A percentile compares a stretch with the other conserved stretches of the same genome.
phyloP scores from a whole-genome alignment of 805 yeast species.

The Pichia nanzhaoensis region DNA sequence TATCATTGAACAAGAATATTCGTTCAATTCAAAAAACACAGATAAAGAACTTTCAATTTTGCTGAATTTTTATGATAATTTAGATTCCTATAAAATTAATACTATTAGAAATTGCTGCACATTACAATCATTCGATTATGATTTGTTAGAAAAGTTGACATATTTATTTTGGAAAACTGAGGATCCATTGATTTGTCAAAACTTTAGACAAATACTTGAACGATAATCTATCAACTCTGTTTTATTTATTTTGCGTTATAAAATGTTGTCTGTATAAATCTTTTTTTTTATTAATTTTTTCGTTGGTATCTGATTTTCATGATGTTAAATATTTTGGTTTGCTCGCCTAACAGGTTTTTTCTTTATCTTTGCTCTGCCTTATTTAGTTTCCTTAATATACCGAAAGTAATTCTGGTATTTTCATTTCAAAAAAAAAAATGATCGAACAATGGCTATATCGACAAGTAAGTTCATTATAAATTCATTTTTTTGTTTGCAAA shows the following conservation, averaged over 20 bases:
- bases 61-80: too few relatives aligned
- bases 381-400: too few relatives aligned
- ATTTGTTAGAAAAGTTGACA: background rate
- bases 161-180: constrained; percentile 10
- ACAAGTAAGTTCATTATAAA: constrained; percentile 1
- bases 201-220: constrained; percentile 1
- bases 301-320: too few relatives aligned
- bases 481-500: background rate
- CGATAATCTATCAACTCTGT: constrained; percentile 25
- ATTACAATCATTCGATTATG: background rate
- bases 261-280: too few relatives aligned
- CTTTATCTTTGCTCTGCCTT: background rate
- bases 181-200: background rate
- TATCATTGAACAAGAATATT: background rate
- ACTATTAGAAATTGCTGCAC: background rate
- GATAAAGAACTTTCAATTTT: background rate
- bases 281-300: too few relatives aligned
- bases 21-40: too few relatives aligned
- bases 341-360: background rate
- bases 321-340: background rate
- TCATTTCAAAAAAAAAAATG: constrained; percentile 9
- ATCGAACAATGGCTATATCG: constrained; percentile 44
- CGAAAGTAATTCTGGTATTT: too few relatives aligned
- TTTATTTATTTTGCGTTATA: constrained; percentile 21
- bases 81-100: background rate